Conservation (phyloP, 169 alveolate species). For the Plasmodium inui region DNA sequence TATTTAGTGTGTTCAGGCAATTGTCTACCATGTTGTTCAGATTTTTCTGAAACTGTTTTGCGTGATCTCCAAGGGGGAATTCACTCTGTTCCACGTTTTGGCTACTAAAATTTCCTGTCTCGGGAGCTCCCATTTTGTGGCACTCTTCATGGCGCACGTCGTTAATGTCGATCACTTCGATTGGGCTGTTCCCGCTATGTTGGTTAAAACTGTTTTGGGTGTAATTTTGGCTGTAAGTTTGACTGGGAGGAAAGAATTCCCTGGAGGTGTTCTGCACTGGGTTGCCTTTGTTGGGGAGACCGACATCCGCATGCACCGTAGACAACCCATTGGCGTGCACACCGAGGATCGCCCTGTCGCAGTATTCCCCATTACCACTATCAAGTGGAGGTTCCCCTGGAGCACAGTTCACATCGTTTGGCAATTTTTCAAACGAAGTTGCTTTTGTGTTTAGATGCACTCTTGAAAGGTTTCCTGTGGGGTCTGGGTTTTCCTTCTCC, state of each 20-base stretch:
- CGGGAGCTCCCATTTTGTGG: neutral
- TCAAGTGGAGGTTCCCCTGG: neutral
- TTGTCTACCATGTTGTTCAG: conserved; percentile 32
- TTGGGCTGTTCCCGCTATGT: neutral
- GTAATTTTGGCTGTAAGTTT: neutral
- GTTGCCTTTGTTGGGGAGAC: neutral
- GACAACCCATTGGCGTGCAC: neutral
- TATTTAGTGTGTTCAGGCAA: conserved; percentile 36
- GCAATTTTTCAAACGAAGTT: neutral
- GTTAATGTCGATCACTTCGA: neutral
- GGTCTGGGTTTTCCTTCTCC: neutral
- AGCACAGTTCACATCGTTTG: neutral
- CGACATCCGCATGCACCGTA: neutral
- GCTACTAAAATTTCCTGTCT: neutral
- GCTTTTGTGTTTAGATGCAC: neutral
- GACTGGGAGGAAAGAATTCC: neutral
- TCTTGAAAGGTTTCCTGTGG: neutral
- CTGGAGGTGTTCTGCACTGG: neutral
- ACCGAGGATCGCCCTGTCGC: neutral
- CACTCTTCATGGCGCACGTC: neutral
- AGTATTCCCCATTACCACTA: neutral
- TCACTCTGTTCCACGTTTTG: neutral
- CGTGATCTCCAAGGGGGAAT: conserved; percentile 19
- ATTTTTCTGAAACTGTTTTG: conserved; percentile 36
- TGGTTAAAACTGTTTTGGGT: neutral